phyloP scores from a whole-genome alignment of 352 stramenopile genomes.

The Phytophthora ohioensis region DNA sequence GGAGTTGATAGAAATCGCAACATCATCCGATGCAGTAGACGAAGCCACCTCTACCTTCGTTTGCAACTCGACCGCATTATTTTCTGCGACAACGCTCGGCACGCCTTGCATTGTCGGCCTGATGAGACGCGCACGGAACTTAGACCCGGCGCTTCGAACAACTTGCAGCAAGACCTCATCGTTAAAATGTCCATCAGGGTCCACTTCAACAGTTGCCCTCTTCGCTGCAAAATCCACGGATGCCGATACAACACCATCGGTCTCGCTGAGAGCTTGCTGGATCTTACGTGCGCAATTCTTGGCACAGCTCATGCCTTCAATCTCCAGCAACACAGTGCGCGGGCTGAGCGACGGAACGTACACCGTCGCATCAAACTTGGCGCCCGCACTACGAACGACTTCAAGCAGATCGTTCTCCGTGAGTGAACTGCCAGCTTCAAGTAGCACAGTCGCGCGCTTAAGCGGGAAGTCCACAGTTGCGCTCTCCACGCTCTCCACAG shows the following conservation, averaged over 20 bases:
- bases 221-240: conserved; percentile 76
- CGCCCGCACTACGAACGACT: conserved; percentile 51
- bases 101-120: conserved; percentile 6
- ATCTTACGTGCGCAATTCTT: conserved; percentile 81
- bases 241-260: conserved; percentile 70
- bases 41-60: conserved; percentile 21
- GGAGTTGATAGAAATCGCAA: conserved; percentile 49
- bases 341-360: conserved; percentile 40
- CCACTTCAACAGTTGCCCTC: conserved; percentile 66
- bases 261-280: conserved; percentile 61
- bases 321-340: conserved; percentile 56
- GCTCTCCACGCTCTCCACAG: conserved; percentile 57
- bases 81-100: not conserved
- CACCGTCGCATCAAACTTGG: conserved; percentile 77
- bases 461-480: conserved; percentile 73
- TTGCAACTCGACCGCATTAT: conserved; percentile 3
- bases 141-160: conserved; percentile 44
- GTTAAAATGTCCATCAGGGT: conserved; percentile 63
- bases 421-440: conserved; percentile 58
- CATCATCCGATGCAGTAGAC: conserved; percentile 29
- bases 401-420: conserved; percentile 67
- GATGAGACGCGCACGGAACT: conserved; percentile 37
- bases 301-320: conserved; percentile 75
- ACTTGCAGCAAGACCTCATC: conserved; percentile 67
- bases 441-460: conserved; percentile 68